A percentile compares a stretch with the other conserved stretches of the same genome.
Conservation (phyloP, 2,329 filamentous ascomycete genomes). For the Colletotrichum tofieldiae region DNA sequence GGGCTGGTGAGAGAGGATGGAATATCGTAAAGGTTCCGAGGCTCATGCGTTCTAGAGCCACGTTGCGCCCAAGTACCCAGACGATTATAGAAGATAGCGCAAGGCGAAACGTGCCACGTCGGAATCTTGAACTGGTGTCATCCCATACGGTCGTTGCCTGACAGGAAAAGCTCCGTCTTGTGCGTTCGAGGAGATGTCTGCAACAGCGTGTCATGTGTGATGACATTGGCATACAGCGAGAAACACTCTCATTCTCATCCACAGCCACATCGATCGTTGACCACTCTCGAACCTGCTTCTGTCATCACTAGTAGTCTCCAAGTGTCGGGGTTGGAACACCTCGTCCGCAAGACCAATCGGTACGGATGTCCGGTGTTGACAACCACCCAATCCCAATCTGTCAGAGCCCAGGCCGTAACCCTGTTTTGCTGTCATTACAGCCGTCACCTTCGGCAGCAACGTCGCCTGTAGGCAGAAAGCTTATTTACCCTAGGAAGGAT, state of each 20-base stretch:
- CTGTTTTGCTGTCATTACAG: conserved; percentile 14
- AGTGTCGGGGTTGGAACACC: not conserved
- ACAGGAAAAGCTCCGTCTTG: not conserved
- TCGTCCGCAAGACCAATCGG: not conserved
- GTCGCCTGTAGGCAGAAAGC: conserved; percentile 17
- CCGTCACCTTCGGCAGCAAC: conserved; percentile 16
- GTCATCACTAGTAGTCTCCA: not conserved
- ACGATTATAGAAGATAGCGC: not conserved
- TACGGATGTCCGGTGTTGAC: not conserved
- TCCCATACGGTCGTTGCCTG: not conserved
- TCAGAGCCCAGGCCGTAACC: conserved; percentile 10
- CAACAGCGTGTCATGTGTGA: not conserved
- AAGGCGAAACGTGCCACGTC: not conserved
- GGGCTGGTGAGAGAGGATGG: not conserved
- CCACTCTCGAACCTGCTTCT: not conserved
- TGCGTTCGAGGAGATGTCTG: not conserved
- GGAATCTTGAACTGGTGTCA: not conserved
- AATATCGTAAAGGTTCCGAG: not conserved
- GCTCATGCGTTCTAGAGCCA: not conserved
- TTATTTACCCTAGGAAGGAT: conserved; percentile 24
- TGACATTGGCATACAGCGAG: not conserved
- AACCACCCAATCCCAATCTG: not conserved
- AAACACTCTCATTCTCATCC: not conserved
- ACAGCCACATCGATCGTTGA: not conserved
- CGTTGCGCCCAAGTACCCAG: not conserved